Evolutionary conservation across 225 moss, liverwort and hornwort species (phyloP).

Genomic region (Lunularia cruciata): DNA sequence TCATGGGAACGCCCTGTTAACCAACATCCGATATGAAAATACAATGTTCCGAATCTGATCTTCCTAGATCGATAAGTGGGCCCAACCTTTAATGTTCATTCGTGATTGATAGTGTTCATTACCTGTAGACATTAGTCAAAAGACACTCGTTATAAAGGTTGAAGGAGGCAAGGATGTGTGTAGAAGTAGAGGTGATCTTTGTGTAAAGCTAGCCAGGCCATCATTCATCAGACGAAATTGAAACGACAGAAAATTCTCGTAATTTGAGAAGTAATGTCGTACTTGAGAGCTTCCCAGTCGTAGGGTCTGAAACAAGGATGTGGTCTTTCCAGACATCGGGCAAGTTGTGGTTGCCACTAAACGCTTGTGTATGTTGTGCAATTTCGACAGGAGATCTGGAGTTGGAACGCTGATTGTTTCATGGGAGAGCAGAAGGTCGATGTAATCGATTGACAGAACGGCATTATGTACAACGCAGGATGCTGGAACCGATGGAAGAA

Average conservation of each 20-base stretch:
- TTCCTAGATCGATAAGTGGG: not conserved
- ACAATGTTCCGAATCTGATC: not conserved
- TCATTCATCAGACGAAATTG: not conserved
- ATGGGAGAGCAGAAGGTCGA: not conserved
- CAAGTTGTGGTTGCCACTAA: not conserved
- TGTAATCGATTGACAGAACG: not conserved
- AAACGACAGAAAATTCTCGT: not conserved
- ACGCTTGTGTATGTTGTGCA: not conserved
- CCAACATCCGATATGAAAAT: not conserved
- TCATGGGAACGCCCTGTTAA: not conserved
- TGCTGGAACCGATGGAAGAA: not conserved
- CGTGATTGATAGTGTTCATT: not conserved
- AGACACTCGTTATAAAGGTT: not conserved
- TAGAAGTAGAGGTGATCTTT: not conserved
- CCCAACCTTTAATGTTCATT: not conserved
- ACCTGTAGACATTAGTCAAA: not conserved
- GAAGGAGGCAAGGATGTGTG: not conserved
- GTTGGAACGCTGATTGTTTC: not conserved
- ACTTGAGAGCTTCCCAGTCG: not conserved
- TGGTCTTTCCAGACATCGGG: not conserved
- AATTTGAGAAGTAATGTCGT: not conserved
- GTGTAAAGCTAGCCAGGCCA: not conserved
- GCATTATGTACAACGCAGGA: not conserved
- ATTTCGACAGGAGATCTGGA: not conserved
- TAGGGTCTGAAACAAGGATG: not conserved